Percentiles rank a stretch among this genome's conserved stretches.
These are phyloP conservation scores for Karstenula rhodostoma DNA, from an alignment of 2,329 filamentous ascomycete species.

Conservation along the genomic window DNA sequence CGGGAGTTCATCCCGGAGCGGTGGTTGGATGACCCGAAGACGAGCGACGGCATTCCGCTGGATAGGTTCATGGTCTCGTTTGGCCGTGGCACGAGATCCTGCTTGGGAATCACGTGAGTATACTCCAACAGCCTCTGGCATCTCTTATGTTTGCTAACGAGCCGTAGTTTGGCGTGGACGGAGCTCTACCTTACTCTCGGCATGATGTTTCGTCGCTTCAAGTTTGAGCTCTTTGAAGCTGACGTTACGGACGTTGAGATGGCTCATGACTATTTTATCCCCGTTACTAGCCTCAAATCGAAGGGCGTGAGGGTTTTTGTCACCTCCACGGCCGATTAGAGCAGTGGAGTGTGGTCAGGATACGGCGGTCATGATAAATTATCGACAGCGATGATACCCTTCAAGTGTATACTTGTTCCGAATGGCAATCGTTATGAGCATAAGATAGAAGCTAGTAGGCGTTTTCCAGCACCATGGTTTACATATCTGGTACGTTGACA, in stretches of 20 bases:
- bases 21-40: conserved; percentile 47
- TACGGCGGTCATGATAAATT: neutral
- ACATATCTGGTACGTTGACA: neutral
- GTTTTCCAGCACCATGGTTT: neutral
- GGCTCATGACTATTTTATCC: conserved; percentile 51
- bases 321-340: conserved; percentile 28
- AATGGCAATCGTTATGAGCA: neutral
- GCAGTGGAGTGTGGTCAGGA: no score
- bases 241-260: conserved; percentile 42
- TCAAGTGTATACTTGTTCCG: neutral
- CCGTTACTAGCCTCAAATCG: conserved; percentile 38
- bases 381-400: neutral
- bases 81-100: conserved; percentile 52
- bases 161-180: conserved; percentile 38
- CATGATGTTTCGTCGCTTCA: conserved; percentile 44
- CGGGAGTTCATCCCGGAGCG: conserved; percentile 50
- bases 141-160: conserved; percentile 8
- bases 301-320: conserved; percentile 49
- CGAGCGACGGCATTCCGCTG: conserved; percentile 40
- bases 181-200: conserved; percentile 45
- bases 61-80: conserved; percentile 54
- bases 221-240: conserved; percentile 41
- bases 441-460: neutral
- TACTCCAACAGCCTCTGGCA: neutral
- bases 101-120: conserved; percentile 51